Percentiles rank a stretch among this genome's conserved stretches.
Conservation (phyloP, 1,139 yeast species). For the Saccharomyces hybrid region DNA sequence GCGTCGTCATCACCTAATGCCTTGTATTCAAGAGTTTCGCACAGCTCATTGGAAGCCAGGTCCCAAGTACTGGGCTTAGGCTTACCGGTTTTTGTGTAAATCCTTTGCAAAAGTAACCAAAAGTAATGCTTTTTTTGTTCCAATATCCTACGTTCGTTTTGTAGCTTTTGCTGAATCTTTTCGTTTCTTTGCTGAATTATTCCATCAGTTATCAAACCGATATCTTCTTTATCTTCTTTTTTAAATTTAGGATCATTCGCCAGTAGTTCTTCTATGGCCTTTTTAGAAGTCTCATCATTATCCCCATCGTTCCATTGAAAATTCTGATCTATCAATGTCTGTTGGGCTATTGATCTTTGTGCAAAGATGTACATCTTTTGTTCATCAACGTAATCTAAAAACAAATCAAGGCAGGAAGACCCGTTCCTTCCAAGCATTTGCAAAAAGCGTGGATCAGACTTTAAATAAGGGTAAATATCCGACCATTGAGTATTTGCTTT, state of each 20-base stretch:
- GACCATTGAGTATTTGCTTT: conserved; percentile 54
- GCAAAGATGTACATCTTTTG: conserved; percentile 49
- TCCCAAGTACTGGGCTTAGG: conserved; percentile 34
- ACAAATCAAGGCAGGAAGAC: conserved; percentile 69
- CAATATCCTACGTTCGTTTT: conserved; percentile 31
- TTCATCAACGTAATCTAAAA: conserved; percentile 68
- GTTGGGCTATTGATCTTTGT: conserved; percentile 53
- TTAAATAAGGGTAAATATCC: conserved; percentile 46
- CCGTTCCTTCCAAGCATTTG: conserved; percentile 71
- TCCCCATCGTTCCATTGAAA: conserved; percentile 16
- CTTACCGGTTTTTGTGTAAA: conserved; percentile 27
- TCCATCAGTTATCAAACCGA: conserved; percentile 27
- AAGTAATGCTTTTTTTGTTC: conserved; percentile 36
- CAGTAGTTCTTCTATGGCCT: conserved; percentile 12
- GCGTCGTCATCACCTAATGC: conserved; percentile 34
- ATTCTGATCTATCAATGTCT: conserved; percentile 38
- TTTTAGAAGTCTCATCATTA: background rate
- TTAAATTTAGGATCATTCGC: conserved; percentile 20
- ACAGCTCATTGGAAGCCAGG: conserved; percentile 31
- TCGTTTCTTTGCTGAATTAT: conserved; percentile 27
- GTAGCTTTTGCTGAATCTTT: conserved; percentile 30
- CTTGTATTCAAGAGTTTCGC: conserved; percentile 31
- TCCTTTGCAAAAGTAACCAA: conserved; percentile 32
- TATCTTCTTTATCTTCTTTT: conserved; percentile 25
- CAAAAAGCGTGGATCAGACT: conserved; percentile 51